Base-by-base conservation (phyloP, 1,139 yeast species). In the Arxiozyma bovina region DNA sequence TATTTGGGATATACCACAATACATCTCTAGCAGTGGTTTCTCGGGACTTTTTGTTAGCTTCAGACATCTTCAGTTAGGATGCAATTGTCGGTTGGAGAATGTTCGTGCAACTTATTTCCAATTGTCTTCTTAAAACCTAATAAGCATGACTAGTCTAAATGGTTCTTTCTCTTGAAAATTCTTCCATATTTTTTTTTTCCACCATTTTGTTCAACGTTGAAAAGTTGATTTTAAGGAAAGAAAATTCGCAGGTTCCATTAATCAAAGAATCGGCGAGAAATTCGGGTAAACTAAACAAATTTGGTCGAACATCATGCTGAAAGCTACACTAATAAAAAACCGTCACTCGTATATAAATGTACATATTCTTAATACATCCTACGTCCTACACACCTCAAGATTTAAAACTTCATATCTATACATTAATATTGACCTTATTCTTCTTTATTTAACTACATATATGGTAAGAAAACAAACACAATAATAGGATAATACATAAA, bases 1-100 rank as follows among this genome's bases (percentile, higher is more conserved):
- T 74, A 70, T 93, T 93, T 30, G 99, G 99, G 56, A 91, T 83
- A 70, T 82, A 93, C 62, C 85, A 73, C 68, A 87, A 79, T 55
- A 89, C 82, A 60, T 84, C 82, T 66, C 23, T 44, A n/a, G 51
- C n/a, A 20, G 53, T 51, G 20, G 47, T 40, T 17, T 17, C 20
- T 17, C 30, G 42, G 15, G 46, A 45, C 15, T 21, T 17, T 27
- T 12, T 22, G 25, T 51, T 45, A 7, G 41, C 1, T 22, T 41
- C 52, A 22, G 44, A 30, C 52, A 50, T 50, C 22, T 18, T 49
- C 25, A n/a, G 12, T 17, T 41, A 12, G 20, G 11, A 20, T 17
- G 12, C 9, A n/a, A 38, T 38, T 34, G 21, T 41, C 30, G 1
- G 12, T 7, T 34, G 40, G 40, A 12, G 40, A 12, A 34, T 15